Evolutionary conservation across 148 eudicot genomes (phyloP).

Genomic region (Oxyria digyna): DNA sequence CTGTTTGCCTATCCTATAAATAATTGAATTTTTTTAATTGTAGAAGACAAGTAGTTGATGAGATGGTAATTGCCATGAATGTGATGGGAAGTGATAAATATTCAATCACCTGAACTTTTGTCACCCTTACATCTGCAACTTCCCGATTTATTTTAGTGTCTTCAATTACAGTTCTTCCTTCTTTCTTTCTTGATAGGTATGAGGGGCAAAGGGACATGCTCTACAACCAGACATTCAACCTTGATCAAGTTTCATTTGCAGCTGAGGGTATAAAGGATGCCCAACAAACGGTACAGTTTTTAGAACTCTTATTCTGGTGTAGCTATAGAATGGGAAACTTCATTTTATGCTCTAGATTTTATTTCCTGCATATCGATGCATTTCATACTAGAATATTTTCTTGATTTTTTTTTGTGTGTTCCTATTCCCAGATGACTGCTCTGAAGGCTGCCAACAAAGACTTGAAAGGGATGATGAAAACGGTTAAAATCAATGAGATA

Average conservation of each 20-base stretch:
- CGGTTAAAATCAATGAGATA: conserved; percentile 83
- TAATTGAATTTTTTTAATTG: background rate
- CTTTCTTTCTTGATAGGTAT: conserved; percentile 47
- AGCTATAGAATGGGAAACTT: background rate
- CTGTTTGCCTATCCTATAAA: background rate
- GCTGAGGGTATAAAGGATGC: conserved; percentile 95
- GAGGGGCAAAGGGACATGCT: conserved; percentile 99
- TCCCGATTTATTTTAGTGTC: background rate
- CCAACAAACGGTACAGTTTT: conserved; percentile 78
- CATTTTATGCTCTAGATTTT: background rate
- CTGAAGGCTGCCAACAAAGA: conserved; percentile 89
- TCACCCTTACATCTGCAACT: background rate
- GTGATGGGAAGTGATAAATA: background rate
- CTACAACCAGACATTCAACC: conserved; percentile 91
- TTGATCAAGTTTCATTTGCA: conserved; percentile 94
- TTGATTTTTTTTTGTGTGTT: background rate
- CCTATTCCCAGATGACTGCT: conserved; percentile 64
- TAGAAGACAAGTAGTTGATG: background rate
- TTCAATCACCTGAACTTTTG: background rate
- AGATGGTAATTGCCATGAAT: background rate
- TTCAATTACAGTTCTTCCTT: background rate
- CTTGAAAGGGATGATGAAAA: conserved; percentile 98
- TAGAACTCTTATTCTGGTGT: background rate
- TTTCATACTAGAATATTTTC: background rate
- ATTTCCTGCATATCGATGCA: background rate